Evolutionary conservation across 1,284 basidiomycete genomes (phyloP).

Genomic region (Naganishia sp.): DNA sequence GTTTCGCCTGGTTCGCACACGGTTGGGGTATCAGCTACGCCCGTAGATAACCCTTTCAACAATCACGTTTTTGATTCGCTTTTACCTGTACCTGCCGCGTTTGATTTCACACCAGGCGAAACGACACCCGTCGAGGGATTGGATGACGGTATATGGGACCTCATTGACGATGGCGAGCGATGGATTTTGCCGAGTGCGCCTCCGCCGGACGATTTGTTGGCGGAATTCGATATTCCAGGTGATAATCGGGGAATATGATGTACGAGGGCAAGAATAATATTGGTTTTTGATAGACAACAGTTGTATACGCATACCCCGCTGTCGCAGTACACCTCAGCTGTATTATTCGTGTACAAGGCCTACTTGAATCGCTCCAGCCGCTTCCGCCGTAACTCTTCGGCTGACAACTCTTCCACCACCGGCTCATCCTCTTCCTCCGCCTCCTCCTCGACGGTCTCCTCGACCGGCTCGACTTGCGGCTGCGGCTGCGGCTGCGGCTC

Average conservation of each 20-base stretch:
- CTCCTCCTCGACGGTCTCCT: slow-evolving; percentile 29
- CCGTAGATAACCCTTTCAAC: slow-evolving; percentile 2
- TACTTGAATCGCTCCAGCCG: slow-evolving; percentile 70
- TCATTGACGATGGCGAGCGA: slow-evolving; percentile 18
- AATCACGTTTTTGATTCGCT: slow-evolving; percentile 22
- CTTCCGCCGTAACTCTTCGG: slow-evolving; percentile 73
- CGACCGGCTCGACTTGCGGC: slow-evolving; percentile 37
- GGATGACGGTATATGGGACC: slow-evolving; percentile 23
- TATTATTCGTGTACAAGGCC: neutral
- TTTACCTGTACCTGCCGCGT: neutral
- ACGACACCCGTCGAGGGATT: slow-evolving; percentile 1
- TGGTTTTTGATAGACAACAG: neutral
- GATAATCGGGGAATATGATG: neutral
- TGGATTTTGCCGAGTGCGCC: slow-evolving; percentile 25
- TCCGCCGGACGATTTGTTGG: slow-evolving; percentile 18
- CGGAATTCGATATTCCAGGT: slow-evolving; percentile 4
- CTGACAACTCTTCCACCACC: slow-evolving; percentile 52
- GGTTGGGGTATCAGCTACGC: no score
- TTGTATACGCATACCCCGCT: slow-evolving; percentile 2
- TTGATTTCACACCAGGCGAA: neutral
- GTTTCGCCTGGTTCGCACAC: neutral
- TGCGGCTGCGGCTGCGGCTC: slow-evolving; percentile 34
- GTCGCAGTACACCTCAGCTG: neutral
- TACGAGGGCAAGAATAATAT: neutral
- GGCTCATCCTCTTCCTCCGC: slow-evolving; percentile 48